Percentiles rank a stretch among this genome's conserved stretches.
Evolutionary conservation across 306 rosid genomes (phyloP).

Genomic region (Glycyrrhiza uralensis): DNA sequence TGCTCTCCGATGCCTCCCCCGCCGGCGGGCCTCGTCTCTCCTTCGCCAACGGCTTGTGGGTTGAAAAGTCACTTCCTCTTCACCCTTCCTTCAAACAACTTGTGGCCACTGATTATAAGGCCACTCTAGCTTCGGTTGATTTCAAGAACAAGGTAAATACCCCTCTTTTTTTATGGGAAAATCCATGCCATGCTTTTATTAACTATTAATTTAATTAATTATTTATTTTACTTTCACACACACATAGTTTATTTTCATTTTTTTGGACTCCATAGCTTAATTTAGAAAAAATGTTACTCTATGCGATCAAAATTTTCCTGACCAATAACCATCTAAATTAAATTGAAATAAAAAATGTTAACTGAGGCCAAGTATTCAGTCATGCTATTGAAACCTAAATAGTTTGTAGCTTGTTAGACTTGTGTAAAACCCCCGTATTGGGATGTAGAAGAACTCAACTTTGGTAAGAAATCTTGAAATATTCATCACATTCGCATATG

Average conservation of each 20-base stretch:
- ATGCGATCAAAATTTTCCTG: no score
- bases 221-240: background rate
- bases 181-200: background rate
- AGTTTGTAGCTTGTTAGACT: no score
- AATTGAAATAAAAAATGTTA: no score
- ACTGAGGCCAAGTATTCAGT: no score
- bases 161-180: background rate
- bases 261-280: background rate
- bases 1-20: constrained; percentile 55
- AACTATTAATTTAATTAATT: background rate
- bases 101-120: constrained; percentile 47
- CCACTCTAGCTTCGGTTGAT: constrained; percentile 52
- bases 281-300: background rate
- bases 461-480: no score
- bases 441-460: no score
- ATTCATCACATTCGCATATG: no score
- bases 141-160: constrained; percentile 55
- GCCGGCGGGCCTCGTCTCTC: constrained; percentile 72
- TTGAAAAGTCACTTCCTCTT: constrained; percentile 55
- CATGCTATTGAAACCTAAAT: no score
- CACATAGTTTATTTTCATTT: no score
- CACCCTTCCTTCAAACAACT: constrained; percentile 65
- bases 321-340: no score
- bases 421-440: no score
- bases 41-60: constrained; percentile 65